phyloP scores from a whole-genome alignment of 202 grass and related monocot species.

The Brachypodium distachyon region DNA sequence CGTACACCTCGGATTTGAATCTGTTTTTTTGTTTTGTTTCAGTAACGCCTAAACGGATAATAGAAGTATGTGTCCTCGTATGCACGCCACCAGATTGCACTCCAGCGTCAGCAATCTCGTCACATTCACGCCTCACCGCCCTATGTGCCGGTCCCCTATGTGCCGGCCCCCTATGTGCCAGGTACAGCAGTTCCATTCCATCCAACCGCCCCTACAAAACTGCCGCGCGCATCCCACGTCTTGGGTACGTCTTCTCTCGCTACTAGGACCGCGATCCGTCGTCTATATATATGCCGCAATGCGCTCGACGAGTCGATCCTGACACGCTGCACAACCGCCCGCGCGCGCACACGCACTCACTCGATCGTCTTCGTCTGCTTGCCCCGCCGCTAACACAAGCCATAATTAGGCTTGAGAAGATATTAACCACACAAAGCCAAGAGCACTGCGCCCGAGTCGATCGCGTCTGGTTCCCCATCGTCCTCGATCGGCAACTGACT shows the following conservation, averaged over 20 bases:
- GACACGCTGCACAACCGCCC: not conserved
- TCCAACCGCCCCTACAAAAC: not conserved
- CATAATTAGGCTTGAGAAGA: conserved; percentile 21
- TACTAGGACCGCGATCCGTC: not conserved
- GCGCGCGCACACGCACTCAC: not conserved
- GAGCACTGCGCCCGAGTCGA: not conserved
- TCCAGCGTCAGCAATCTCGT: not conserved
- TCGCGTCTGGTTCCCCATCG: not conserved
- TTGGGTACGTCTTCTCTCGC: not conserved
- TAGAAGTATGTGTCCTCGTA: too few relatives aligned
- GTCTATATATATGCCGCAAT: not conserved
- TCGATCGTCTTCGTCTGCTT: not conserved
- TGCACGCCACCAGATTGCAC: not conserved
- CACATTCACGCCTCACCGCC: not conserved
- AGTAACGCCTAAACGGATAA: too few relatives aligned
- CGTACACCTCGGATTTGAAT: too few relatives aligned
- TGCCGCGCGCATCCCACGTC: not conserved
- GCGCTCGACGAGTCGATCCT: not conserved
- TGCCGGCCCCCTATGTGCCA: too few relatives aligned
- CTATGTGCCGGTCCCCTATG: too few relatives aligned
- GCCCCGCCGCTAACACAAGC: not conserved
- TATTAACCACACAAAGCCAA: not conserved
- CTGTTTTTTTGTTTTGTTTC: too few relatives aligned
- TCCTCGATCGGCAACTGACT: not conserved
- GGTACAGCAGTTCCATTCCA: too few relatives aligned